Evolutionary conservation across 805 yeast genomes (phyloP).

Genomic region (Candida ipomoeae): DNA sequence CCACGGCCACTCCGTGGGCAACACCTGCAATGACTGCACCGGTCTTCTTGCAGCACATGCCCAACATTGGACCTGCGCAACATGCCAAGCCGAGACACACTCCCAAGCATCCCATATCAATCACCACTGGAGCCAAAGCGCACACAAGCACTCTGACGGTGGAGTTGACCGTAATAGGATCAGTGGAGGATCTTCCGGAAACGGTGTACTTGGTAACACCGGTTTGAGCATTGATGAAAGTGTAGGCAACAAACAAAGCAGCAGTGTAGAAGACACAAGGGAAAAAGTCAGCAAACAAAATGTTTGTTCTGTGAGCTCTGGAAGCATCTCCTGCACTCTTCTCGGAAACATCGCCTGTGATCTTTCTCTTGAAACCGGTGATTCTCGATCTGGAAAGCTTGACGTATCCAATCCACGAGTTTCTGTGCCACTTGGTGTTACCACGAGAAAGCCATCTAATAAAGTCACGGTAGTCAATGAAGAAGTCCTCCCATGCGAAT

Average conservation of each 20-base stretch:
- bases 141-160: slow-evolving; percentile 69
- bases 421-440: slow-evolving; percentile 83
- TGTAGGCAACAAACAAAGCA: slow-evolving; percentile 70
- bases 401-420: slow-evolving; percentile 83
- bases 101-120: slow-evolving; percentile 81
- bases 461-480: slow-evolving; percentile 59
- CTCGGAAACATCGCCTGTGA: slow-evolving; percentile 64
- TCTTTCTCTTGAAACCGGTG: slow-evolving; percentile 84
- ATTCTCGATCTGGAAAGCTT: slow-evolving; percentile 79
- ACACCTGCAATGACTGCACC: slow-evolving; percentile 93
- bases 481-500: slow-evolving; percentile 63
- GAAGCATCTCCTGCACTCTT: slow-evolving; percentile 64
- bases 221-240: slow-evolving; percentile 80
- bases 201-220: slow-evolving; percentile 55
- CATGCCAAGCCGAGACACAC: slow-evolving; percentile 82
- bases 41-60: slow-evolving; percentile 93
- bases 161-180: slow-evolving; percentile 58
- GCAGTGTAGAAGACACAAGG: slow-evolving; percentile 69
- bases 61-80: slow-evolving; percentile 95
- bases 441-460: slow-evolving; percentile 69
- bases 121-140: slow-evolving; percentile 85
- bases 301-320: slow-evolving; percentile 73
- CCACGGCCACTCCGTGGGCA: slow-evolving; percentile 93
- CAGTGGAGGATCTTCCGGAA: slow-evolving; percentile 27
- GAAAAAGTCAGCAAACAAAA: slow-evolving; percentile 74